phyloP scores from a whole-genome alignment of 2,329 filamentous ascomycete species.

The Calonectria henricotiae region DNA sequence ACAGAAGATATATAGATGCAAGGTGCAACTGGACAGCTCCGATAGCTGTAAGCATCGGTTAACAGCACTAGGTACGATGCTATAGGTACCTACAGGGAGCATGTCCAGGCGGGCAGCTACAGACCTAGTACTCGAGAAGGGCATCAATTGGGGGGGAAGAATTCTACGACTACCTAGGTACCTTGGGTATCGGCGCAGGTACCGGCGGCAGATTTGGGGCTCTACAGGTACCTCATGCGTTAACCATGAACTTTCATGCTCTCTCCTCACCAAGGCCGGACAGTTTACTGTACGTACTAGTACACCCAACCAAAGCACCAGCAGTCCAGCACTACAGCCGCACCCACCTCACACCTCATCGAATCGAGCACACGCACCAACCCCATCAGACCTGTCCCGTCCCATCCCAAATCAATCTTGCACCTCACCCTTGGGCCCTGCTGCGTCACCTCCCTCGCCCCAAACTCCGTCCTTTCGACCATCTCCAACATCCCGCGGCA shows the following conservation, averaged over 20 bases:
- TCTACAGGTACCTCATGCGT: slow-evolving; percentile 21
- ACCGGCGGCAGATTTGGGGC: not conserved
- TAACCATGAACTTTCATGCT: slow-evolving; percentile 29
- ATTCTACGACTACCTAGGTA: slow-evolving; percentile 19
- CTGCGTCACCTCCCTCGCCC: slow-evolving; percentile 48
- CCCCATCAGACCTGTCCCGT: slow-evolving; percentile 49
- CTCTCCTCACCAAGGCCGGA: slow-evolving; percentile 24
- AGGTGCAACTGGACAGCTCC: slow-evolving; percentile 3
- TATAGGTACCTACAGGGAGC: slow-evolving; percentile 26
- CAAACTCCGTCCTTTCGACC: slow-evolving; percentile 38
- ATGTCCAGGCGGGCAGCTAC: slow-evolving; percentile 27
- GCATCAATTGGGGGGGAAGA: slow-evolving; percentile 22
- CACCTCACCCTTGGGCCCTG: slow-evolving; percentile 46
- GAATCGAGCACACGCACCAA: slow-evolving; percentile 39
- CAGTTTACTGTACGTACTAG: slow-evolving; percentile 19
- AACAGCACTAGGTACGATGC: not conserved
- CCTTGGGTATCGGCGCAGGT: slow-evolving; percentile 17
- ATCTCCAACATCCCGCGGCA: slow-evolving; percentile 38
- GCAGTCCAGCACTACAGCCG: slow-evolving; percentile 34
- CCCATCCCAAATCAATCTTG: slow-evolving; percentile 48
- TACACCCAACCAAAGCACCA: slow-evolving; percentile 36
- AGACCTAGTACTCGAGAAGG: slow-evolving; percentile 3
- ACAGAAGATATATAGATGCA: not conserved
- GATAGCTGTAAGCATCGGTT: slow-evolving; percentile 8
- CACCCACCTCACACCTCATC: slow-evolving; percentile 37